A percentile compares a stretch with the other conserved stretches of the same genome.
Evolutionary conservation across 352 stramenopile genomes (phyloP).

Genomic region (Pythium aphanidermatum): DNA sequence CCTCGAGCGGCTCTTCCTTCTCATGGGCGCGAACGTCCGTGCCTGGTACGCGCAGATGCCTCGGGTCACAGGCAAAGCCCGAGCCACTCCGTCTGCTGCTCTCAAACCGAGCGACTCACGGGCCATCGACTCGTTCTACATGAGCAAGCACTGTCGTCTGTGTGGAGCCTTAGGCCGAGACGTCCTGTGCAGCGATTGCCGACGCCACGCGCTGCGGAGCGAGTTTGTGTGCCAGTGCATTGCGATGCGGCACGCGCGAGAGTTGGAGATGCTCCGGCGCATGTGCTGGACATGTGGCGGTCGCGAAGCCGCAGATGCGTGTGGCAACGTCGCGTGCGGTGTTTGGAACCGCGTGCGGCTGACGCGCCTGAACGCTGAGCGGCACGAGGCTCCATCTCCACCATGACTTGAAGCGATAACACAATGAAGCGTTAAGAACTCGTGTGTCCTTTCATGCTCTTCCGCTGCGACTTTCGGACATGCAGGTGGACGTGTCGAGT

Average conservation of each 20-base stretch:
- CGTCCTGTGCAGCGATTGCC: conserved; percentile 47
- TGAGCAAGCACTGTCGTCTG: conserved; percentile 74
- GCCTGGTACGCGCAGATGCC: conserved; percentile 66
- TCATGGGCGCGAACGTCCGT: conserved; percentile 73
- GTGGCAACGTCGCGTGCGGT: conserved; percentile 46
- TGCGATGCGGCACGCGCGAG: conserved; percentile 33
- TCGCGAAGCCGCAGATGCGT: conserved; percentile 37
- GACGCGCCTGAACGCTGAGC: no score
- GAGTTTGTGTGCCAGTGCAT: conserved; percentile 50
- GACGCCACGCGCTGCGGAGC: conserved; percentile 51
- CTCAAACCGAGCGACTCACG: neutral
- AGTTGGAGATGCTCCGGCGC: conserved; percentile 26
- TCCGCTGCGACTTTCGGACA: neutral
- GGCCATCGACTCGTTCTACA: conserved; percentile 79
- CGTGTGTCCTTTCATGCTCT: no score
- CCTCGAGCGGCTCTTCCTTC: conserved; percentile 77
- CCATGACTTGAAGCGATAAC: no score
- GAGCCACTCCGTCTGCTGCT: conserved; percentile 10
- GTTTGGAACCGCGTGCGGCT: conserved; percentile 65
- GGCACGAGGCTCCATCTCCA: no score
- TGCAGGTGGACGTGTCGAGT: neutral
- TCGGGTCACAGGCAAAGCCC: conserved; percentile 51
- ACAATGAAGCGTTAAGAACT: no score
- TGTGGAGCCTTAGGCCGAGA: conserved; percentile 59
- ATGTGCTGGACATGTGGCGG: conserved; percentile 48